Base-by-base conservation (phyloP, 768 basidiomycete genomes). In the Phlegmacium glaucopus region DNA sequence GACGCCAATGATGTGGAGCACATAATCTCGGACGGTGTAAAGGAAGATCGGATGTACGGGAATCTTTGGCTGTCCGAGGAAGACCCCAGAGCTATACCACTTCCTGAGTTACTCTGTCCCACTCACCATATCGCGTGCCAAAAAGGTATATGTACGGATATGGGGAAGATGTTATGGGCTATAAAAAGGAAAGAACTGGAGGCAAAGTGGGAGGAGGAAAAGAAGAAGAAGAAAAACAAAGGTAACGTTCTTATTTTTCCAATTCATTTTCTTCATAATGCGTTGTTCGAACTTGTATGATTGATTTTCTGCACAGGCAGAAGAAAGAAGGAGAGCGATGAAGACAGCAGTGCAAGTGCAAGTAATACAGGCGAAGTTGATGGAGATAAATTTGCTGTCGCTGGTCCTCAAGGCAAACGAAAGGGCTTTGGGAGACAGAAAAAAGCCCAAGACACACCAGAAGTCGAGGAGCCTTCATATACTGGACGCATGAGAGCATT, bases 141-240 rank as follows among this genome's bases (percentile, higher is more conserved):
- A 57, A 68, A 67, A 56, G 67, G 66, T 36, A 64, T 71, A 2
- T 71, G 69, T 41, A 42, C 36, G 13, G 66, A 62, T 51, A 54
- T 61, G 52, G 50, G 62, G 39, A 55, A 58, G 47, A 42, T 60
- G 17, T 32, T 65, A 45, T 61, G 51, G 51, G 59, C 62, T 50
- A 51, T 57, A 52, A 57, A 59, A 49, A 44, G 48, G 28, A 49
- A 44, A 22, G 22, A 22, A 22, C 3, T 3, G 44, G 51, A 60
- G 42, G 40, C 42, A 40, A 49, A 49, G 26, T 48, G 26, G 30
- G 42, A 41, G 53, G 32, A n/a, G 39, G 55, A 55, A 42, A 16
- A 4, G 44, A 45, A 45, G n/a, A 11, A 18, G 3, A 28, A n/a
- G 39, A 22, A 47, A 42, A 40, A 26, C 9, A 34, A 34, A n/a